Evolutionary conservation across 2,329 filamentous ascomycete genomes (phyloP), one percentile per base, ranked within the genome.

Genomic region (Ciborinia camelliae): DNA sequence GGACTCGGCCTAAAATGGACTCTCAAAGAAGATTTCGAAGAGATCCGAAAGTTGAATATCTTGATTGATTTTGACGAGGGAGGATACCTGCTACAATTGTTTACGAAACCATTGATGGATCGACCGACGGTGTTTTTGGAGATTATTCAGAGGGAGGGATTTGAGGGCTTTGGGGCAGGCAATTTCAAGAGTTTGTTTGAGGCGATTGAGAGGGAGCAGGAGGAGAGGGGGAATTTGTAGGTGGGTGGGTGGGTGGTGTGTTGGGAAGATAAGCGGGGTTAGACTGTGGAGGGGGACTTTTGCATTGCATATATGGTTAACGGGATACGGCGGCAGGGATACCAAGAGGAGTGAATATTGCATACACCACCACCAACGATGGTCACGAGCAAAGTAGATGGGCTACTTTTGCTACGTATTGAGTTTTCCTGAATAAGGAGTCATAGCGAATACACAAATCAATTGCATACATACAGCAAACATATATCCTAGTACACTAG

Each of bases 181-280:
- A 98, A 97, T 77, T 97, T 97, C 81, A 97, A 92, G 85, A 92
- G 89, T 67, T 74, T 97, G 72, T 97, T 97, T 73, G 93, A 97
- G 81, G 93, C 94, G 3, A 96, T 97, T 76, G 94, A 97, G 83
- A 82, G 93, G 59, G 93, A 97, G 77, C 94, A 97, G 81, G 92
- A 87, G 53, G 82, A 90, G 76, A 82, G 93, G 64, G 93, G 94
- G 1, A 97, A 97, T 75, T 76, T 97, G 78, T 91, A 78, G 78
- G 30, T 12, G 18, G 10, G 5, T 10, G 4, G 18, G 18, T 7
- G 14, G 8, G 28, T 32, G 50, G 51, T 10, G 12, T 35, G 4
- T n/a, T 18, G 28, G 12, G 41, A 4, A 3, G 8, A n/a, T n/a
- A n/a, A n/a, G n/a, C n/a, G n/a, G n/a, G n/a, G n/a, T n/a, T n/a